Conservation (phyloP, 352 stramenopile species). For the Saprolegnia parasitica region DNA sequence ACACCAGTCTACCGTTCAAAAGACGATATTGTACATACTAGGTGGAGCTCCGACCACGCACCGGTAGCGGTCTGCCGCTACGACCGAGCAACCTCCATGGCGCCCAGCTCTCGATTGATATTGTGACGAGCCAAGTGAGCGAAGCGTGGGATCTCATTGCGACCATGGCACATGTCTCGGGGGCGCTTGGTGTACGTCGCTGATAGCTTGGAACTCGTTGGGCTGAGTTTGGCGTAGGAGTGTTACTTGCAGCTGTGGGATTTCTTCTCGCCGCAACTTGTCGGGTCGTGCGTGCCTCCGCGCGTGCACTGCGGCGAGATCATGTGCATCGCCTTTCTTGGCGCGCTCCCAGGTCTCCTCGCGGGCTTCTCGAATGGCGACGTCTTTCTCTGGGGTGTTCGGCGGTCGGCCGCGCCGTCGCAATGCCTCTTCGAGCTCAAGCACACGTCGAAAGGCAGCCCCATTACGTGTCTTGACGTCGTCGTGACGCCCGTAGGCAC, state of each 20-base stretch:
- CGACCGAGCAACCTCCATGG: neutral
- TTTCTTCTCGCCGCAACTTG: conserved; percentile 58
- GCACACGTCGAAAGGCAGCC: neutral
- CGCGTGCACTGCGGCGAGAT: conserved; percentile 38
- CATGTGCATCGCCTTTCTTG: conserved; percentile 51
- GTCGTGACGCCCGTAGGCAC: neutral
- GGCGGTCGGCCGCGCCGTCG: conserved; percentile 1
- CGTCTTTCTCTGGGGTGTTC: conserved; percentile 45
- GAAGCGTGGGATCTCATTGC: conserved; percentile 2
- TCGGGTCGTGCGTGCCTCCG: conserved; percentile 49
- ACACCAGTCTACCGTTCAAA: neutral
- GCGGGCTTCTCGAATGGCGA: conserved; percentile 42
- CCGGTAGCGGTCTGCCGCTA: neutral
- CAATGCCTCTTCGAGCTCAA: neutral
- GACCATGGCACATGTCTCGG: neutral
- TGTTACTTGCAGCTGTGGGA: conserved; percentile 74
- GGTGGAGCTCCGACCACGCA: neutral
- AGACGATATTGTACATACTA: neutral
- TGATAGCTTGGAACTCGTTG: neutral
- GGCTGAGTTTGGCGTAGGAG: conserved; percentile 28
- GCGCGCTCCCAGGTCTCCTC: conserved; percentile 44
- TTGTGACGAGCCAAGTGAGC: conserved; percentile 4
- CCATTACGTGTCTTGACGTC: neutral
- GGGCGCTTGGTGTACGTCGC: conserved; percentile 3
- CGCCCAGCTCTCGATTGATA: conserved; percentile 5